Percentiles rank a stretch among this genome's conserved stretches.
Conservation (phyloP, 2,329 filamentous ascomycete genomes). For the Sclerotinia minor region DNA sequence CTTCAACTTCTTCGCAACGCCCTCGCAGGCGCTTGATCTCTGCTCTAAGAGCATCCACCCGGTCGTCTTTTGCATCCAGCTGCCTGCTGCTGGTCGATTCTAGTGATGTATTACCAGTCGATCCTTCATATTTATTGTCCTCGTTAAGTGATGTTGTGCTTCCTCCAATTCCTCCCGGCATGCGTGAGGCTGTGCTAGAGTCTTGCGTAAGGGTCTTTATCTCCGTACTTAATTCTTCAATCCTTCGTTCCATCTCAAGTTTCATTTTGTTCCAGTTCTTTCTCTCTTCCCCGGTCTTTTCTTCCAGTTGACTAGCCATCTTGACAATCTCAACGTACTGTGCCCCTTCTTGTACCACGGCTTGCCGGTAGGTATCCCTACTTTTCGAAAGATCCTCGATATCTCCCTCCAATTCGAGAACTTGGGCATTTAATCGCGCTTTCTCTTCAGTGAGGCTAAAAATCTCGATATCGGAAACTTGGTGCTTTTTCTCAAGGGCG, state of each 20-base stretch:
- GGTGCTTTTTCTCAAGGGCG: slow-evolving; percentile 53
- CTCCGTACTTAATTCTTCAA: slow-evolving; percentile 31
- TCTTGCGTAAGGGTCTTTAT: slow-evolving; percentile 2
- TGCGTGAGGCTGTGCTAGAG: neutral
- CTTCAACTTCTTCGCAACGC: slow-evolving; percentile 37
- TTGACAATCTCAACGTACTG: slow-evolving; percentile 42
- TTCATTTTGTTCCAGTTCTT: slow-evolving; percentile 37
- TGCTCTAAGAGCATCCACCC: slow-evolving; percentile 30
- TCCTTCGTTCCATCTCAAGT: slow-evolving; percentile 38
- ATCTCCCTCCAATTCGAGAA: slow-evolving; percentile 50
- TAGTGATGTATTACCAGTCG: slow-evolving; percentile 15
- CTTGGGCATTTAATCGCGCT: slow-evolving; percentile 49
- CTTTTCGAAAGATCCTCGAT: slow-evolving; percentile 51
- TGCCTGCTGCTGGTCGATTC: slow-evolving; percentile 2
- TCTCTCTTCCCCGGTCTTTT: slow-evolving; percentile 37
- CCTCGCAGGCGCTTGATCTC: slow-evolving; percentile 35
- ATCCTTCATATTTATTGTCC: slow-evolving; percentile 28
- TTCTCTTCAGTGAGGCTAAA: slow-evolving; percentile 53
- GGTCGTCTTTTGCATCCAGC: slow-evolving; percentile 22
- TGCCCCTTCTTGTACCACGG: slow-evolving; percentile 40
- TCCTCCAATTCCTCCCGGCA: neutral
- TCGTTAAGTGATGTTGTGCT: neutral
- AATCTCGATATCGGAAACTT: slow-evolving; percentile 53
- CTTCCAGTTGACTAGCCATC: slow-evolving; percentile 40
- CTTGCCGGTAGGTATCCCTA: slow-evolving; percentile 47